Evolutionary conservation across 768 basidiomycete genomes (phyloP), one percentile per base, ranked within the genome.

Genomic region (Neoboletus subvelutipes): DNA sequence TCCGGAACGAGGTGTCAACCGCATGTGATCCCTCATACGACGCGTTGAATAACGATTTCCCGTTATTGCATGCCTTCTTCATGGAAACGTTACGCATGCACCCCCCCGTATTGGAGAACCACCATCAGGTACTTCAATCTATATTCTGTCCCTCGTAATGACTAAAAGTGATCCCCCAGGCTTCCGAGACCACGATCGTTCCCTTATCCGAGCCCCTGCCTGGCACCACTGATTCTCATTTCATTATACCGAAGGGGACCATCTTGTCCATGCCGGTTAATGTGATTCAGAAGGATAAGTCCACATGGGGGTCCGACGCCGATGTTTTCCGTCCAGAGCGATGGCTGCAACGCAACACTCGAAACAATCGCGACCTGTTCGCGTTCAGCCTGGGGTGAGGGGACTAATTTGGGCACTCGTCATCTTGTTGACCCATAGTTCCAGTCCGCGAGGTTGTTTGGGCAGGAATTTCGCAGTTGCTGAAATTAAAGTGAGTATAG

Each of bases 1-100:
- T 90, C 18, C 80, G 88, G 5, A 77, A 80, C 51, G 84, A 86
- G 63, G 67, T 84, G 17, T 72, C 72, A 18, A 69, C 70, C 9
- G 74, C 77, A 24, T 71, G 71, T 15, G 76, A 84, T 45, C 77
- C 83, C 10, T 75, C 81, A 4, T 80, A 82, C 49, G 84, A 85
- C 42, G 73, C 77, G 28, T 64, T 85, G 52, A 80, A 78, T 51
- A 74, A 69, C 59, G 70, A 75, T 41, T 78, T 76, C 56, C 81
- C 83, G 1, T 73, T 86, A 42, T 75, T 89, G 18, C 82, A 88
- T 50, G 83, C 84, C 2, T 80, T 84, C 10, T 55, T 88, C 45
- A 80, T 81, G 62, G 86, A 87, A 67, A 81, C 81, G 4, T 71
- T 88, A 18, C 80, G 86, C 29, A 66, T 87, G 45, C 83, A 86